These are phyloP conservation scores for Lachnellula hyalina DNA, from an alignment of 2,329 filamentous ascomycete species.

Conservation along the genomic window DNA sequence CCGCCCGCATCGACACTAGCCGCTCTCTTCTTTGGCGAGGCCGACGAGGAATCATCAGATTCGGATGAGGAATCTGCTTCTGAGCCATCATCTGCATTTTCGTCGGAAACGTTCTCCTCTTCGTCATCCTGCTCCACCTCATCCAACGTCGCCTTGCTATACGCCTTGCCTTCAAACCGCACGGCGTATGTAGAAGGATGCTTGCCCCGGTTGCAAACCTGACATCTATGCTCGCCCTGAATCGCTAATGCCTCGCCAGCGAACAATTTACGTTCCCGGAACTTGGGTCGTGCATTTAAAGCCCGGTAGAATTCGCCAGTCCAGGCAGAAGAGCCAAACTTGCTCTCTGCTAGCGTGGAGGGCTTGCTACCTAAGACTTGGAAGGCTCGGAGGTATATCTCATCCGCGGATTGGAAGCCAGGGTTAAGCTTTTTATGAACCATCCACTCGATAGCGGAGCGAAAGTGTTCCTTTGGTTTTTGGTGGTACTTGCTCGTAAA, in stretches of 20 bases:
- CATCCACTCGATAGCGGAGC: conserved; percentile 72
- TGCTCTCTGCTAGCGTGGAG: conserved; percentile 60
- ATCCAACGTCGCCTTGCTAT: conserved; percentile 60
- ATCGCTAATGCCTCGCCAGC: conserved; percentile 39
- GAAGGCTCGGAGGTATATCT: conserved; percentile 64
- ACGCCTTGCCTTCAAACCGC: conserved; percentile 59
- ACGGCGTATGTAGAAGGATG: conserved; percentile 65
- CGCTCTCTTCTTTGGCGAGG: conserved; percentile 1
- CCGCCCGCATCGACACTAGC: conserved; percentile 42
- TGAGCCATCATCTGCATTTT: conserved; percentile 37
- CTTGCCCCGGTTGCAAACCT: conserved; percentile 58
- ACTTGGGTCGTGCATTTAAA: conserved; percentile 59
- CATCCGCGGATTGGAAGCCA: conserved; percentile 56
- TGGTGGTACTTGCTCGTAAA: conserved; percentile 63
- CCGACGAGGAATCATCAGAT: conserved; percentile 29
- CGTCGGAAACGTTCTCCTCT: conserved; percentile 18
- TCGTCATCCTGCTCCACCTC: conserved; percentile 48
- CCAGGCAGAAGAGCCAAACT: conserved; percentile 69
- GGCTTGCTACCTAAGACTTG: conserved; percentile 65
- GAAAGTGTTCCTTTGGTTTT: conserved; percentile 67
- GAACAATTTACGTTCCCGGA: conserved; percentile 30
- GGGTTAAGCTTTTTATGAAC: conserved; percentile 75
- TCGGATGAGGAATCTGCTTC: conserved; percentile 29
- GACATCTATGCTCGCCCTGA: conserved; percentile 35
- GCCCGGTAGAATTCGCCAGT: conserved; percentile 59